Base-by-base conservation (phyloP, 257 asterid species). In the Misopates orontium region DNA sequence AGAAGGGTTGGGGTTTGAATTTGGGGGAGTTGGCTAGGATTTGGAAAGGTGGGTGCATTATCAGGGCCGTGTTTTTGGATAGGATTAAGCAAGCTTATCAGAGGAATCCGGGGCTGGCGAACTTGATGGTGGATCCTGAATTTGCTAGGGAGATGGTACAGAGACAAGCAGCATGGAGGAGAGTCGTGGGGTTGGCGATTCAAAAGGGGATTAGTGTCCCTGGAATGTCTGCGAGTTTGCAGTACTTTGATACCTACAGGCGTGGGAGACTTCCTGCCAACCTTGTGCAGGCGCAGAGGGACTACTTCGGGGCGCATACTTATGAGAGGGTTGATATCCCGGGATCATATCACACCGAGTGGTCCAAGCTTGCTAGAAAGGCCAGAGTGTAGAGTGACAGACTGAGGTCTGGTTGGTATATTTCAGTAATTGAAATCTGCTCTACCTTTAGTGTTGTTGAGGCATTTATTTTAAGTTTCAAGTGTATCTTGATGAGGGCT, bases 261-360 rank as follows among this genome's bases (percentile, higher is more conserved):
- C 23, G 67, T 47, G 73, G 59, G 52, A 58, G 73, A 40, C 16
- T 59, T 59, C 67, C 66, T 4, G 67, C 67, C 15, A 58, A 58
- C 24, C 20, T 48, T 51, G 60, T 69, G 42, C 66, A 69, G 32
- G 66, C 65, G 57, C 72, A 60, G 49, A 51, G 73, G 21, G 67
- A 69, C 67, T 85, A 82, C 66, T 82, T 85, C 14, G 91, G 91
- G 58, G 91, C 91, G 0, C 91, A 85, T 70, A 85, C 91, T 8
- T 82, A 85, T 20, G 91, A 82, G 67, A 76, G 88, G 79, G 56
- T 66, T 24, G 91, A 85, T 62, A 58, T 68, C 32, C 52, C 76
- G 0, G 91, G 91, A 48, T 52, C 88, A 14, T 82, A 48, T 44
- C 88, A 85, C 62, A 82, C 91, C 4, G 88, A 85, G 85, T 85